Evolutionary conservation across 106 monocot genomes (phyloP).

Genomic region (Allium sativum): DNA sequence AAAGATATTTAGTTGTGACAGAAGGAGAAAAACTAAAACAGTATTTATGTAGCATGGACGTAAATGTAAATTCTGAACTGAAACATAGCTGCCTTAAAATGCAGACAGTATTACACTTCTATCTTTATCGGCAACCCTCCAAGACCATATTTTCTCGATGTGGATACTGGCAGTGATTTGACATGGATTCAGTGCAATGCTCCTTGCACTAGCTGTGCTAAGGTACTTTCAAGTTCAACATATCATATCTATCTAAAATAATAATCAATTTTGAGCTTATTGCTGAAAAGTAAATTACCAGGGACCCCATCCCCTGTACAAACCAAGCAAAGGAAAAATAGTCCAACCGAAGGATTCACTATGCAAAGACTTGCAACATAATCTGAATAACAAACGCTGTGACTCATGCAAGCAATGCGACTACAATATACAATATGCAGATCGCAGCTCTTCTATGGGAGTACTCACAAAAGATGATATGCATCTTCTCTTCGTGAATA

Average conservation of each 20-base stretch:
- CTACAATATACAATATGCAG: conserved; percentile 85
- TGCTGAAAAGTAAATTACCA: conserved; percentile 8
- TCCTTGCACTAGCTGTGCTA: conserved; percentile 78
- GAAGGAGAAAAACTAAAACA: too few species aligned
- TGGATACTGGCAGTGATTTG: conserved; percentile 88
- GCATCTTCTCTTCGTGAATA: conserved; percentile 35
- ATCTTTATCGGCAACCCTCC: conserved; percentile 81
- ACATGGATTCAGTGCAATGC: conserved; percentile 98
- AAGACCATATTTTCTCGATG: conserved; percentile 72
- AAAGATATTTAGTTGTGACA: neutral
- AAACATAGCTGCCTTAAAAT: conserved; percentile 6
- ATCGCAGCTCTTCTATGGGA: conserved; percentile 81
- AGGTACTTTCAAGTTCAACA: conserved; percentile 34
- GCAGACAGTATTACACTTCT: conserved; percentile 80
- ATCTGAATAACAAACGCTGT: conserved; percentile 27
- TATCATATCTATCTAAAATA: neutral
- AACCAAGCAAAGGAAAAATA: conserved; percentile 56
- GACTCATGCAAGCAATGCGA: conserved; percentile 70
- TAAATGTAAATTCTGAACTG: neutral
- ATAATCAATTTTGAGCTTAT: neutral
- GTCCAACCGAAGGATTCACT: conserved; percentile 46
- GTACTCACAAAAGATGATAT: conserved; percentile 73
- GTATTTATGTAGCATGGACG: too few species aligned
- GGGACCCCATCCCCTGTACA: conserved; percentile 85
- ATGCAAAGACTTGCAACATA: conserved; percentile 64